phyloP scores from a whole-genome alignment of 2,329 filamentous ascomycete species.

The Fusarium tricinctum region DNA sequence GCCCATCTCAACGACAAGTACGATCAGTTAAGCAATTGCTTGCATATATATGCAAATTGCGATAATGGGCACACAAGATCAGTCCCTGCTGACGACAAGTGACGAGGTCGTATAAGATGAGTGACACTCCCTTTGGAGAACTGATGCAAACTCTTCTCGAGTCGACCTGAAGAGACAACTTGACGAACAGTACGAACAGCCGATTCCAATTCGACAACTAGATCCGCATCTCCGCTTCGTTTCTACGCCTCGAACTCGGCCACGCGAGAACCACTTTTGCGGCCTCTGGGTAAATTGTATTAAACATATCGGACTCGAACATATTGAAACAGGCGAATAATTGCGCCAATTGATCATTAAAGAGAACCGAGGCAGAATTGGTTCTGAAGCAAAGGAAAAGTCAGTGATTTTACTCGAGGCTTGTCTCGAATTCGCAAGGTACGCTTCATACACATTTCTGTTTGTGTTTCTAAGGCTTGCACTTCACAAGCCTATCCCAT shows the following conservation, averaged over 20 bases:
- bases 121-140: slow-evolving; percentile 33
- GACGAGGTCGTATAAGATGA: slow-evolving; percentile 45
- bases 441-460: slow-evolving; percentile 1
- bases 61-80: slow-evolving; percentile 35
- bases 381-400: slow-evolving; percentile 12
- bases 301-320: slow-evolving; percentile 26
- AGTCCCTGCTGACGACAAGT: slow-evolving; percentile 15
- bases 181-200: not conserved
- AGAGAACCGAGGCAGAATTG: slow-evolving; percentile 25
- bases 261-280: slow-evolving; percentile 27
- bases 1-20: slow-evolving; percentile 33
- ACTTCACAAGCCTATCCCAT: not conserved
- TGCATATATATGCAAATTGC: slow-evolving; percentile 30
- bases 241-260: slow-evolving; percentile 3
- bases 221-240: not conserved
- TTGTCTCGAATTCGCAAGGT: slow-evolving; percentile 10
- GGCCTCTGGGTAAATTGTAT: slow-evolving; percentile 15
- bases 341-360: slow-evolving; percentile 24
- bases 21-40: slow-evolving; percentile 27
- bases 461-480: not conserved
- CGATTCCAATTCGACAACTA: not conserved
- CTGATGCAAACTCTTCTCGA: slow-evolving; percentile 3
- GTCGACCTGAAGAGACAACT: slow-evolving; percentile 5
- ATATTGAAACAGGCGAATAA: slow-evolving; percentile 41
- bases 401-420: not conserved